A percentile compares a stretch with the other conserved stretches of the same genome.
These are phyloP conservation scores for Juncus inflexus DNA, from an alignment of 176 grass and related monocot species.

Conservation along the genomic window DNA sequence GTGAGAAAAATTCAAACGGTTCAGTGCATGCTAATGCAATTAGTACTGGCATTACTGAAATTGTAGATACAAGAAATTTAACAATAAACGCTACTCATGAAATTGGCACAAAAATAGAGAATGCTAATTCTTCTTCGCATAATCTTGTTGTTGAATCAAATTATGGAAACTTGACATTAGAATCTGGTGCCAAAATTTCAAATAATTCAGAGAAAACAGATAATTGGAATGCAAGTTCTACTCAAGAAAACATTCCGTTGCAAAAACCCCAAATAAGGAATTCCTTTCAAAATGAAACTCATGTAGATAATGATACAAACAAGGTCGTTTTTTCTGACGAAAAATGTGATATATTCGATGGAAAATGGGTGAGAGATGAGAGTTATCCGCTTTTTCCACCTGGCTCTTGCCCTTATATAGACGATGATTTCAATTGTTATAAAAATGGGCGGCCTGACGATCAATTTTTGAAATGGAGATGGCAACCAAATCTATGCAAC, in stretches of 20 bases:
- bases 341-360: slow-evolving; percentile 59
- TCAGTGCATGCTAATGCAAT: not conserved
- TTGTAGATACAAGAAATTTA: slow-evolving; percentile 2
- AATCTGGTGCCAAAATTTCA: not conserved
- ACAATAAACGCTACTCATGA: slow-evolving; percentile 6
- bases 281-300: slow-evolving; percentile 1
- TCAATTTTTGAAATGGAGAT: slow-evolving; percentile 74
- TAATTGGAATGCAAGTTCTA: not conserved
- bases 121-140: not conserved
- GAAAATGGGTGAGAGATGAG: slow-evolving; percentile 79
- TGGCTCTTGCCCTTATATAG: slow-evolving; percentile 50
- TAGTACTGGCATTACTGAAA: not conserved
- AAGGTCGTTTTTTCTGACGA: not conserved
- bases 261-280: not conserved
- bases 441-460: slow-evolving; percentile 71
- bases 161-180: not conserved
- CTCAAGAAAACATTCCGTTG: not conserved
- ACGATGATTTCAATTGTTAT: slow-evolving; percentile 83
- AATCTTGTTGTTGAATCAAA: not conserved
- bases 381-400: slow-evolving; percentile 41
- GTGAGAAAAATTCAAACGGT: slow-evolving; percentile 18
- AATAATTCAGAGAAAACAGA: slow-evolving; percentile 4
- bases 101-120: not conserved
- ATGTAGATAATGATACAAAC: slow-evolving; percentile 1
- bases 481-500: slow-evolving; percentile 65